These are phyloP conservation scores for Juncus effusus DNA, from an alignment of 176 grass and related monocot species.

Conservation along the genomic window DNA sequence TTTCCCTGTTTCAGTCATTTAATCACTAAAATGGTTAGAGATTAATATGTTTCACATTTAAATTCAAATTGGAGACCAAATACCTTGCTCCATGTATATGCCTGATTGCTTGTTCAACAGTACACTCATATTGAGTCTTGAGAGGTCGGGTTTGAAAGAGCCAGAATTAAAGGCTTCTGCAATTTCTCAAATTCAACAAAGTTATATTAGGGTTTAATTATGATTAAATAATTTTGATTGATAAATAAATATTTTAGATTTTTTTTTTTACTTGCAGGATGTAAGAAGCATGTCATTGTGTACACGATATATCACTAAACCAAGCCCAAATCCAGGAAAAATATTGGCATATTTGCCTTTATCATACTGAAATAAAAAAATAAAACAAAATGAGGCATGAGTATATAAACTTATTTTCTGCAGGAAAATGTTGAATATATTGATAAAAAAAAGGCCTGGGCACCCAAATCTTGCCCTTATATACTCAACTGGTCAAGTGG, in stretches of 20 bases:
- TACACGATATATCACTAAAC: constrained; percentile 76
- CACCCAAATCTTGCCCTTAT: constrained; percentile 51
- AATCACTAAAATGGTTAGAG: neutral
- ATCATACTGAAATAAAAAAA: constrained; percentile 1
- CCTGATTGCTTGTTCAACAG: constrained; percentile 53
- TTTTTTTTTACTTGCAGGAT: constrained; percentile 51
- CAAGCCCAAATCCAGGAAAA: constrained; percentile 86
- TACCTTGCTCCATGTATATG: constrained; percentile 97
- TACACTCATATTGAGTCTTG: neutral
- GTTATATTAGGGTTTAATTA: constrained; percentile 37
- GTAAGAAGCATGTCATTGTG: constrained; percentile 89
- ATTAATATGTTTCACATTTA: neutral
- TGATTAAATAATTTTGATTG: constrained; percentile 5
- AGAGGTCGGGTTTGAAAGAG: no score
- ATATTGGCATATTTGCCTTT: constrained; percentile 81
- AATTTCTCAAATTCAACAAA: no score
- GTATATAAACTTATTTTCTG: no score
- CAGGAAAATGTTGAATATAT: no score
- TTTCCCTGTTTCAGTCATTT: constrained; percentile 52
- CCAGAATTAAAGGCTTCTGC: no score
- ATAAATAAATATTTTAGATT: neutral
- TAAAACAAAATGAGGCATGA: neutral
- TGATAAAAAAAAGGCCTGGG: constrained; percentile 37
- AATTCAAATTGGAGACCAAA: constrained; percentile 25
- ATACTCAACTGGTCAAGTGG: no score